These are phyloP conservation scores for Termitomyces heimii DNA, from an alignment of 768 basidiomycete genomes.

Conservation along the genomic window DNA sequence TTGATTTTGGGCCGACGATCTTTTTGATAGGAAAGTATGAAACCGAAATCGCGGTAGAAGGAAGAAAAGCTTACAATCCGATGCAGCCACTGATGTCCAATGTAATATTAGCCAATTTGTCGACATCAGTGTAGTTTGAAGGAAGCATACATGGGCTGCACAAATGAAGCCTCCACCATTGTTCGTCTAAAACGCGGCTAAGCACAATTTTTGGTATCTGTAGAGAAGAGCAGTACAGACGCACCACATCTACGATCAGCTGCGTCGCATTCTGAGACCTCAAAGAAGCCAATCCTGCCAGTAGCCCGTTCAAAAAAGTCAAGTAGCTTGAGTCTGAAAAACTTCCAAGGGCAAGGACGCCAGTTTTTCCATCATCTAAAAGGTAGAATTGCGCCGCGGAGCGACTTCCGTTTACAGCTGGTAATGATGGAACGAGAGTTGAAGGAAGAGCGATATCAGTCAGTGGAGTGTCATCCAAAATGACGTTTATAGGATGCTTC, in stretches of 20 bases:
- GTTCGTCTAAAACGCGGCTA: slow-evolving; percentile 27
- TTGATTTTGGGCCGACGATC: slow-evolving; percentile 47
- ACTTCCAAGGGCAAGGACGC: slow-evolving; percentile 53
- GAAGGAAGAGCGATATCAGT: slow-evolving; percentile 39
- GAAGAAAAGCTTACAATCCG: slow-evolving; percentile 28
- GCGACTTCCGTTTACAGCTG: slow-evolving; percentile 36
- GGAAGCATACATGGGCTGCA: slow-evolving; percentile 45
- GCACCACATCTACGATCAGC: slow-evolving; percentile 54
- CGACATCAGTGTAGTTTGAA: not conserved
- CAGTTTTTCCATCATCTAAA: slow-evolving; percentile 45
- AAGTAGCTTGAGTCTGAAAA: slow-evolving; percentile 43
- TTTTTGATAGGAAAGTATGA: slow-evolving; percentile 13
- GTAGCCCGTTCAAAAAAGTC: slow-evolving; percentile 33
- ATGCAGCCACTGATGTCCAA: slow-evolving; percentile 33
- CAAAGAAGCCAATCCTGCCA: slow-evolving; percentile 41
- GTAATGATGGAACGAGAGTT: slow-evolving; percentile 28
- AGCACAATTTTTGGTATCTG: not conserved
- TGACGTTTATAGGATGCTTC: slow-evolving; percentile 40
- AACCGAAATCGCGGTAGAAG: not conserved
- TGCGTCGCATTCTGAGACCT: slow-evolving; percentile 42
- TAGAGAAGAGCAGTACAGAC: slow-evolving; percentile 12
- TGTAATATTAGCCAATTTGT: not conserved
- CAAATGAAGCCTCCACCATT: slow-evolving; percentile 55
- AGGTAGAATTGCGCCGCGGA: slow-evolving; percentile 51
- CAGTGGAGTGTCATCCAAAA: slow-evolving; percentile 39